phyloP scores from a whole-genome alignment of 2,329 filamentous ascomycete species.

The Xylaria sp. region DNA sequence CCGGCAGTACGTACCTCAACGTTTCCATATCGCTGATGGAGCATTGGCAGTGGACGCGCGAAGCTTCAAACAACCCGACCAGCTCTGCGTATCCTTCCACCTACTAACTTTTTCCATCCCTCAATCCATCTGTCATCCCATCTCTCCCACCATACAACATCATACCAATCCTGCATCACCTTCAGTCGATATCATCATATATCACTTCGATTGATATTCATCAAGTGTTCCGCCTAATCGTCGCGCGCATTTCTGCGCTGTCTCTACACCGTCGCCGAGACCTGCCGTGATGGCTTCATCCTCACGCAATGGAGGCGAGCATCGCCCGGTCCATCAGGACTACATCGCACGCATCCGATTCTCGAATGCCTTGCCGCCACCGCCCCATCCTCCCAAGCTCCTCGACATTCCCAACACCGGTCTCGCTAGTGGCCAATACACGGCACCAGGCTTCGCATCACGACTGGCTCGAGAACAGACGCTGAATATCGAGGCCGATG shows the following conservation, averaged over 20 bases:
- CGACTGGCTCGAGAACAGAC: constrained; percentile 86
- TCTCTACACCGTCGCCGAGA: neutral
- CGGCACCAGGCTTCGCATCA: constrained; percentile 82
- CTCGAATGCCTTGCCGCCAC: constrained; percentile 90
- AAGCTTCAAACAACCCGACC: constrained; percentile 10
- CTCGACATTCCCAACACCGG: constrained; percentile 95
- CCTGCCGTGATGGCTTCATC: constrained; percentile 38
- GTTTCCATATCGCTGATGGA: neutral
- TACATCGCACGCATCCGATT: constrained; percentile 96
- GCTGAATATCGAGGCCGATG: constrained; percentile 94
- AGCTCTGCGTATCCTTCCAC: neutral
- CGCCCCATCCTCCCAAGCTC: constrained; percentile 90
- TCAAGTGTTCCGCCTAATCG: neutral
- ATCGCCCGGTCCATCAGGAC: constrained; percentile 74
- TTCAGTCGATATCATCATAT: neutral
- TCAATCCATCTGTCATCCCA: neutral
- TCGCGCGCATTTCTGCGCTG: constrained; percentile 7
- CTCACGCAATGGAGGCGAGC: constrained; percentile 43
- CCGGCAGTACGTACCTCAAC: too few relatives aligned
- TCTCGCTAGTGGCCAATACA: constrained; percentile 79
- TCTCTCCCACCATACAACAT: neutral
- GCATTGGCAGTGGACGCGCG: constrained; percentile 1
- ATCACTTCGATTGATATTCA: neutral
- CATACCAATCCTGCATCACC: neutral
- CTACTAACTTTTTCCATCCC: constrained; percentile 7